These are phyloP conservation scores for Suillus paluster DNA, from an alignment of 768 basidiomycete genomes.

Conservation along the genomic window DNA sequence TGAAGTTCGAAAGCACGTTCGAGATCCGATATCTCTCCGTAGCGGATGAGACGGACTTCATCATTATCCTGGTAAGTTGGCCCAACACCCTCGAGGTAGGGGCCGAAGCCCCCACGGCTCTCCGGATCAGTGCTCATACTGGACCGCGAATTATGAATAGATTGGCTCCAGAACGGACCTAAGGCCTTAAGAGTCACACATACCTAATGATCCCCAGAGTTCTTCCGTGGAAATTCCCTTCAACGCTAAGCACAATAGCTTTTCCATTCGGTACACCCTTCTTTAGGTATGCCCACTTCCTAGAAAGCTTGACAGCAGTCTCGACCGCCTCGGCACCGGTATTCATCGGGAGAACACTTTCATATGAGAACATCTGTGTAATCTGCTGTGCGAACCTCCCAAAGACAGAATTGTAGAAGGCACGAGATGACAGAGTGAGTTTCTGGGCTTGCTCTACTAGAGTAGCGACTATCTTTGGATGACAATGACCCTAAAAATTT, in stretches of 20 bases:
- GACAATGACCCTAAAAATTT: conserved; percentile 77
- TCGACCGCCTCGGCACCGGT: conserved; percentile 99
- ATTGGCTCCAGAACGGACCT: conserved; percentile 6
- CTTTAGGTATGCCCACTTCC: conserved; percentile 95
- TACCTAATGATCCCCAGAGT: conserved; percentile 88
- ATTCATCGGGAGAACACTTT: conserved; percentile 98
- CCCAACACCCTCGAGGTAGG: conserved; percentile 85
- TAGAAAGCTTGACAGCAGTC: conserved; percentile 91
- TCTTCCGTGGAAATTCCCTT: conserved; percentile 95
- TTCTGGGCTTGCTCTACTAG: conserved; percentile 85
- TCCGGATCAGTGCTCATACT: conserved; percentile 97
- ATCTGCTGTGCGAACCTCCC: conserved; percentile 88
- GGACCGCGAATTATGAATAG: conserved; percentile 20
- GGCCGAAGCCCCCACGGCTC: conserved; percentile 85
- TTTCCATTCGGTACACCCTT: conserved; percentile 82
- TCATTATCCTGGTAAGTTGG: conserved; percentile 66
- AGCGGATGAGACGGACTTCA: conserved; percentile 66
- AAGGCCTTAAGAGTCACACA: conserved; percentile 18
- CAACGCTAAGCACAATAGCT: conserved; percentile 85
- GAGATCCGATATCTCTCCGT: conserved; percentile 83
- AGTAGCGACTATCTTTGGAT: conserved; percentile 83
- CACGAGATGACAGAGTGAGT: conserved; percentile 92
- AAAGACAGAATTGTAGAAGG: conserved; percentile 94
- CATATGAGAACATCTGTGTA: conserved; percentile 85
- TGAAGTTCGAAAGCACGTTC: conserved; percentile 77